Evolutionary conservation across 2,329 filamentous ascomycete species (phyloP), one percentile per base, ranked within the genome.

Genomic region (Xylaria sp.): DNA sequence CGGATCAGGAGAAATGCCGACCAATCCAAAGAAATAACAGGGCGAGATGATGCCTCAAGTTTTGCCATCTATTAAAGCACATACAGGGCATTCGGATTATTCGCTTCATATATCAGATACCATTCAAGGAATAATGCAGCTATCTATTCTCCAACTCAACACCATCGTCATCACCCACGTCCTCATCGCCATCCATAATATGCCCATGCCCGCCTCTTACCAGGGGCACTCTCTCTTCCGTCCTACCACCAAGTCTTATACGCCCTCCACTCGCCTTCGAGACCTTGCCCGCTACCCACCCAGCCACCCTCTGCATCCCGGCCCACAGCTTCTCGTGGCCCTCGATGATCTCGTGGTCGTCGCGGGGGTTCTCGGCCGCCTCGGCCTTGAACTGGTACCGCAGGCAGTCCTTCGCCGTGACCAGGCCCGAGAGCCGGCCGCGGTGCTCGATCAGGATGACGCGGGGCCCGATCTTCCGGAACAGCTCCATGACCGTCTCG

Each of bases 351-450:
- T 76, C 72, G 41, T 80, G 75, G 52, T 87, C 84, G 26, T 85
- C 80, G 54, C 83, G 81, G 3, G 84, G 84, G 64, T 90, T 87
- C 72, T 94, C 92, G 39, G 89, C 85, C 7, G 90, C 90, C 72
- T 99, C 94, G 1, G 90, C 91, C 76, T 94, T 95, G 82, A 97
- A 96, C 72, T 99, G 93, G 68, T 96, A 97, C 71, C 94, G 96
- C 51, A 99, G 77, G 63, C 94, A 97, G 71, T 99, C 94, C 72
- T 99, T 99, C 58, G 97, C 90, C 0, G 94, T 99, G 1, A 99
- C 90, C 0, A 99, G 80, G 0, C 94, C 94, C 0, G 83, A 84
- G 1, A 99, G 80, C 45, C 85, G 84, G 13, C 94, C 94, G 54
- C 90, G 89, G 69, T 96, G 89, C 71, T 99, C 94, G 38, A 97